Evolutionary conservation across 129 eudicot species (phyloP), one percentile per base, ranked within the genome.

Genomic region (Lonicera japonica): DNA sequence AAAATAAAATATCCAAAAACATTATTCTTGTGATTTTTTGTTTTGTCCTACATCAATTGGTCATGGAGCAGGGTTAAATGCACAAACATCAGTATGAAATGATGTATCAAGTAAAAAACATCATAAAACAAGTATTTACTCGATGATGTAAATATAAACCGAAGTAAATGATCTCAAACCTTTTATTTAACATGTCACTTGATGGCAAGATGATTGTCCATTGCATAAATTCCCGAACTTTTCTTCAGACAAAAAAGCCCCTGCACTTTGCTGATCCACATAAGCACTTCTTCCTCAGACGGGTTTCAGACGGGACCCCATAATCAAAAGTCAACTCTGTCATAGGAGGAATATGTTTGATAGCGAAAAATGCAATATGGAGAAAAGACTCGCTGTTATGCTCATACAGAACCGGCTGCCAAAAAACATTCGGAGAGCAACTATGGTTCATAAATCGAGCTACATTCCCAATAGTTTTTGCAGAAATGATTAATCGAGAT

Each of bases 401-500:
- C 70, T 79, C 78, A 64, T 75, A 68, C 45, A 70, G 24, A 56
- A 79, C 67, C 7, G 73, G 78, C 66, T 79, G 85, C 80, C 77
- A 75, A 58, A 75, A 75, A 11, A 79, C 81, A 54, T 75, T 79
- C 22, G 85, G 85, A 41, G 67, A 59, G 46, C 80, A 79, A 39
- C 85, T 79, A 64, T 79, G 85, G 54, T 75, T 79, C 74, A 79
- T 75, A 63, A 74, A 79, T 21, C 85, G 74, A 24, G 78, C 78
- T 9, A 79, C 85, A 45, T 79, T 79, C 45, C 85, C 80, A 56
- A 62, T 61, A 66, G 60, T 75, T 58, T 61, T 74, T 13, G 80
- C 78, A 51, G 74, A 66, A 8, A 79, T 56, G 25, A 67, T 67
- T 21, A 79, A 21, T 4, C 74, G 76, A 38, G 67, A 63, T 1